Percentiles rank a stretch among this genome's conserved stretches.
Conservation (phyloP, 2,329 filamentous ascomycete genomes). For the Botrytis galanthina region DNA sequence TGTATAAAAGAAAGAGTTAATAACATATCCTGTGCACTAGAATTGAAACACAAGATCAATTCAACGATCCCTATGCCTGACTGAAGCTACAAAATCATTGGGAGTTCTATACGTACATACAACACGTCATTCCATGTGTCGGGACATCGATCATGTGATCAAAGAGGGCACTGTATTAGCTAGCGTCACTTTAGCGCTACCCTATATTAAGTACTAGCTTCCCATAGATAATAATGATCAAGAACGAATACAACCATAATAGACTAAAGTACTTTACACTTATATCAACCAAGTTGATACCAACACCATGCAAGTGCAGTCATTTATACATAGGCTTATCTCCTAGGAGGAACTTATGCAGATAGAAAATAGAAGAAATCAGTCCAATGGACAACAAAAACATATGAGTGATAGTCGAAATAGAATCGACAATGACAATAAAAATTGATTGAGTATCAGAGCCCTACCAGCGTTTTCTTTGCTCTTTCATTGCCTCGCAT, state of each 20-base stretch:
- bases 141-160: too few species aligned
- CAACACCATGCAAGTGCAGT: neutral
- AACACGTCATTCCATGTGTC: too few species aligned
- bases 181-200: too few species aligned
- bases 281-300: too few species aligned
- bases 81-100: fast-evolving
- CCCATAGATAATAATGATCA: too few species aligned
- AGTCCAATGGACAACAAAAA: neutral
- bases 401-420: neutral
- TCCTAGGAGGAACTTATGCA: neutral
- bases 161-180: too few species aligned
- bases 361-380: neutral
- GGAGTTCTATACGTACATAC: neutral
- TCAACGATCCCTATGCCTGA: neutral
- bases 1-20: neutral
- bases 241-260: too few species aligned
- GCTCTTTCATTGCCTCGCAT: neutral
- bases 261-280: too few species aligned
- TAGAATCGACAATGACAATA: neutral
- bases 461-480: fast-evolving
- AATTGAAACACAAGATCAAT: neutral
- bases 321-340: neutral
- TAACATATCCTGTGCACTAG: neutral
- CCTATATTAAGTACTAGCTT: too few species aligned
- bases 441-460: neutral